phyloP scores from a whole-genome alignment of 169 alveolate genomes.

The Amoebophrya sp. region DNA sequence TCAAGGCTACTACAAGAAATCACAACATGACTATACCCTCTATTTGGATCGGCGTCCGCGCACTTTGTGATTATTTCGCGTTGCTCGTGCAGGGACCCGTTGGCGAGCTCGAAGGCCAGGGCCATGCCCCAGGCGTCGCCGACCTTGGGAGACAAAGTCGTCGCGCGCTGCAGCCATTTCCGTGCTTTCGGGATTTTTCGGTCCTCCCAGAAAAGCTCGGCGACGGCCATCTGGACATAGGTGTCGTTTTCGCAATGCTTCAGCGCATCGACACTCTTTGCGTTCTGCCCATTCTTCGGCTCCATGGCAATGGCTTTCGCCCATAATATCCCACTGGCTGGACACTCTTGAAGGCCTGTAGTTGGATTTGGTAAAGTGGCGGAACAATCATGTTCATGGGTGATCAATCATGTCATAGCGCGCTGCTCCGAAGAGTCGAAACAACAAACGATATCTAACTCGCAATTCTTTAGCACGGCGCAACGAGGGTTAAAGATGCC shows the following conservation, averaged over 20 bases:
- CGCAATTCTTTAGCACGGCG: too few species aligned
- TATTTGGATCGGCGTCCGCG: slow-evolving; percentile 67
- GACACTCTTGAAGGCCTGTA: slow-evolving; percentile 71
- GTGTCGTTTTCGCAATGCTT: slow-evolving; percentile 83
- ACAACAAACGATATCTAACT: too few species aligned
- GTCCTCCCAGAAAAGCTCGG: slow-evolving; percentile 82
- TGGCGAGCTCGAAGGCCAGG: slow-evolving; percentile 77
- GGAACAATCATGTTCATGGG: too few species aligned
- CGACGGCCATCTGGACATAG: slow-evolving; percentile 79
- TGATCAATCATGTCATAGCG: too few species aligned
- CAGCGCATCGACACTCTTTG: slow-evolving; percentile 83
- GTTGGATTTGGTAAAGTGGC: too few species aligned
- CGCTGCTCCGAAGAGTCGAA: too few species aligned
- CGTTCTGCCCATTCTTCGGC: slow-evolving; percentile 68
- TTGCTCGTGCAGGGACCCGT: slow-evolving; percentile 63
- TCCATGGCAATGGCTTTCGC: slow-evolving; percentile 84
- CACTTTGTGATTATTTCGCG: slow-evolving; percentile 63
- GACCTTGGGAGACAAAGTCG: slow-evolving; percentile 66
- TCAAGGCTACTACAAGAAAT: too few species aligned
- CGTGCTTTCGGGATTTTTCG: slow-evolving; percentile 81
- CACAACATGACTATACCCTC: slow-evolving; percentile 42
- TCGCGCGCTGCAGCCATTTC: slow-evolving; percentile 85
- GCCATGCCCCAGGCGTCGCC: slow-evolving; percentile 92
- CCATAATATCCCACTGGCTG: slow-evolving; percentile 84
- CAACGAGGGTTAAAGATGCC: too few species aligned